These are phyloP conservation scores for Puccinia brachypodii DNA, from an alignment of 1,284 basidiomycete species.

Conservation along the genomic window DNA sequence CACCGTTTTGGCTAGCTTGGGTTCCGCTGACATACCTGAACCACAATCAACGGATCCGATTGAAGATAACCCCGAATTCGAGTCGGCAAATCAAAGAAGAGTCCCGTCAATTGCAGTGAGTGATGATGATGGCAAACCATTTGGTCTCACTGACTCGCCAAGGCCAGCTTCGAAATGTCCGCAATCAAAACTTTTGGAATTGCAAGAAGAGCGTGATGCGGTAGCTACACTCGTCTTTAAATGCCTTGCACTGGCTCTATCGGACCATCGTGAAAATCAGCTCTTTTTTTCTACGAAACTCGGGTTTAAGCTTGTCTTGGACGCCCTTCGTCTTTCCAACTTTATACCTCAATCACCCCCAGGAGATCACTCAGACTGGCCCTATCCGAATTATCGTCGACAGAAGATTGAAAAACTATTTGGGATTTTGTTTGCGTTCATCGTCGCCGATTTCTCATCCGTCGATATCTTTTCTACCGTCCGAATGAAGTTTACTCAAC, in stretches of 20 bases:
- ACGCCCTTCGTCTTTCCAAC: slow-evolving; percentile 37
- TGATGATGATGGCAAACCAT: background rate
- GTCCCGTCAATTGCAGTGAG: background rate
- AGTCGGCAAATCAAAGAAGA: background rate
- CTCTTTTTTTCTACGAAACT: slow-evolving; percentile 34
- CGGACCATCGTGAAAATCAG: slow-evolving; percentile 33
- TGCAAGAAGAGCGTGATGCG: slow-evolving; percentile 39
- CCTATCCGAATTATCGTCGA: background rate
- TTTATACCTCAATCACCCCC: slow-evolving; percentile 1
- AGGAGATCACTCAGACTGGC: background rate
- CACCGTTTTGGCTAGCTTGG: slow-evolving; percentile 46
- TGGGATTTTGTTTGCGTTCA: slow-evolving; percentile 37
- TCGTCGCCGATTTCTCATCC: slow-evolving; percentile 38
- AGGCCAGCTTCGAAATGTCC: background rate
- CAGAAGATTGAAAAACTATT: slow-evolving; percentile 32
- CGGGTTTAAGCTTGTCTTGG: slow-evolving; percentile 34
- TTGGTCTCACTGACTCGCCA: slow-evolving; percentile 12
- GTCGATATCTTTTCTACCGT: slow-evolving; percentile 26
- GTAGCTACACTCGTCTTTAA: slow-evolving; percentile 39
- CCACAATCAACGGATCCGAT: background rate
- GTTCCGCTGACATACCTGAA: background rate
- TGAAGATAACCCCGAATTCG: background rate
- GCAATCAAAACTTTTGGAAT: background rate
- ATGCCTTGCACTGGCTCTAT: slow-evolving; percentile 31
- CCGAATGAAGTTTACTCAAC: slow-evolving; percentile 17